Evolutionary conservation across 1,284 basidiomycete genomes (phyloP), one percentile per base, ranked within the genome.

Genomic region (Polyporus tsugae): DNA sequence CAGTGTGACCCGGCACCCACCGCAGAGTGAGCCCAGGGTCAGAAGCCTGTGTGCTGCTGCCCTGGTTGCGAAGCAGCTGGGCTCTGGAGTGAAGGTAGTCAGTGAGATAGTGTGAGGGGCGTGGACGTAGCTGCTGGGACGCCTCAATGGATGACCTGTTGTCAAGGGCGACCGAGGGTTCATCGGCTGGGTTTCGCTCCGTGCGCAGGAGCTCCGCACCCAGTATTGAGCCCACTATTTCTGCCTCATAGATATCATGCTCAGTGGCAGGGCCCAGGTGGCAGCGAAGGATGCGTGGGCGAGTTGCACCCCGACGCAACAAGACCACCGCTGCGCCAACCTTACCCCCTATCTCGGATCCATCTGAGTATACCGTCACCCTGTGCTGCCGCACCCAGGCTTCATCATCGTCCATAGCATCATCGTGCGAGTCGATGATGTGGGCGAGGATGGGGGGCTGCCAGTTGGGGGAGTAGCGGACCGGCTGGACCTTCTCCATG

Each of bases 401-500:
- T 9, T 33, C 33, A 1, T 67, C 63, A 7, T 62, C 62, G 1
- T 11, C 35, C 7, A 22, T 11, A 17, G 62, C 62, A 10, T 42
- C 35, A 38, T 66, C 60, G 38, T 62, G 62, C 57, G 70, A 52
- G 13, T 19, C 38, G 3, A 39, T 3, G 33, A 60, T 44, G 22
- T 63, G 44, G 19, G 17, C 22, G 4, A 44, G 22, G 66, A 63
- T 61, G 2, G 44, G 39, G 0, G 64, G 61, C 1, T 25, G 5
- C 64, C 62, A 72, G 19, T 46, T 13, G 0, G 75, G 74, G 29
- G 62, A 71, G 0, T 44, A 49, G 1, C 69, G 46, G 0, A 58
- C 65, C 6, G 75, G 59, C 0, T 1, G 52, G 55, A 77, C 75
- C 9, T 33, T 69, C 55, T 78, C 75, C 13, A 63, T 66, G n/a